Evolutionary conservation across 139 green algal species (phyloP).

Genomic region (Picochlorum sp.): DNA sequence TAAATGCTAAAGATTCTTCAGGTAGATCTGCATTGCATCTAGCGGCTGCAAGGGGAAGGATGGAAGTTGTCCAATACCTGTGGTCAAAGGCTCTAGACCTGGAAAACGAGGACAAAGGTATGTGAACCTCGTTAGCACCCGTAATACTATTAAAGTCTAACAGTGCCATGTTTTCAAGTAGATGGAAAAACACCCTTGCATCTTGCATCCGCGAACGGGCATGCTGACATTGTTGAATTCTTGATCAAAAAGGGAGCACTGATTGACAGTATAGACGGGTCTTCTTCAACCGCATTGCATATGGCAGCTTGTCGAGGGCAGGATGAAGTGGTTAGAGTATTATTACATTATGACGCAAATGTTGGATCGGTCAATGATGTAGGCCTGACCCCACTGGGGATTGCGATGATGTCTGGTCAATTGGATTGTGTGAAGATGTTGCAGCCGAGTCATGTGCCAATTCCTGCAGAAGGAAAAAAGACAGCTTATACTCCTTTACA

Average conservation of each 20-base stretch:
- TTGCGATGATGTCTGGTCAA: slow-evolving; percentile 10
- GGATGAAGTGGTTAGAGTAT: background rate
- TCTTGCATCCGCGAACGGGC: slow-evolving; percentile 36
- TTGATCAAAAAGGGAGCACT: slow-evolving; percentile 47
- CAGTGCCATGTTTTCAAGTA: background rate
- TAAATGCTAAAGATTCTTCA: slow-evolving; percentile 45
- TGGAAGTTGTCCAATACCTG: slow-evolving; percentile 43
- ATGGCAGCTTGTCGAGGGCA: slow-evolving; percentile 36
- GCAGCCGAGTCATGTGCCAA: background rate
- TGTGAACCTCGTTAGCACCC: background rate
- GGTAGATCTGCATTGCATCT: slow-evolving; percentile 47
- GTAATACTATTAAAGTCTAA: background rate
- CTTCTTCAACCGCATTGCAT: slow-evolving; percentile 56
- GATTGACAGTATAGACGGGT: slow-evolving; percentile 43
- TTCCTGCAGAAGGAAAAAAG: background rate
- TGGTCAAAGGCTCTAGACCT: slow-evolving; percentile 48
- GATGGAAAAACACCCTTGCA: slow-evolving; percentile 51
- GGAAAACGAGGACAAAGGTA: slow-evolving; percentile 51
- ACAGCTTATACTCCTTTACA: slow-evolving; percentile 1
- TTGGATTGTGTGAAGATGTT: slow-evolving; percentile 5
- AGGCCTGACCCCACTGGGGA: background rate
- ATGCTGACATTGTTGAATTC: slow-evolving; percentile 22
- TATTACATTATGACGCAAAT: slow-evolving; percentile 3
- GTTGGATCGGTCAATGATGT: background rate
- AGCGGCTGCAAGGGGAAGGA: slow-evolving; percentile 46